Conservation (phyloP, 495 filamentous ascomycete species). For the Pseudotulostoma volvatum region DNA sequence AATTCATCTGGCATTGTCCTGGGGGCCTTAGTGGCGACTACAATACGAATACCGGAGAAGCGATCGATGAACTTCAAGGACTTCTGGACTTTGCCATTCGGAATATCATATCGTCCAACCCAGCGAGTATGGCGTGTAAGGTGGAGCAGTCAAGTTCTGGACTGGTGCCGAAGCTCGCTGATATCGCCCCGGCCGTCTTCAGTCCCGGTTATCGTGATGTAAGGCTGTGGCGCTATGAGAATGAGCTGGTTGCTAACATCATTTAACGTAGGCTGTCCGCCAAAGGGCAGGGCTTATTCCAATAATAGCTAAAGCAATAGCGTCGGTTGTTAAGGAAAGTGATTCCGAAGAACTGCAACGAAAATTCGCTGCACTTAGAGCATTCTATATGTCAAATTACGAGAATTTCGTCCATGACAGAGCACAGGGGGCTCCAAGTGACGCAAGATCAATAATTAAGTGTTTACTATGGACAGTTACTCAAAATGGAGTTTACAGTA, state of each 20-base stretch:
- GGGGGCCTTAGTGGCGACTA: no score
- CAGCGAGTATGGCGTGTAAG: constrained; percentile 1
- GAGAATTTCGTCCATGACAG: background rate
- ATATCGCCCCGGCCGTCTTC: constrained; percentile 21
- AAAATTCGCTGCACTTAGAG: background rate
- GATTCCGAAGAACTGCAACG: background rate
- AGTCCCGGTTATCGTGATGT: constrained; percentile 22
- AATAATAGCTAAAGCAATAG: constrained; percentile 19
- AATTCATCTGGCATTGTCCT: background rate
- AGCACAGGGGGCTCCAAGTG: no score
- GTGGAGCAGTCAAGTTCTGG: constrained; percentile 3
- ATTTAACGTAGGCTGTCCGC: constrained; percentile 19
- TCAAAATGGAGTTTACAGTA: background rate
- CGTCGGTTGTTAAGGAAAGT: constrained; percentile 14
- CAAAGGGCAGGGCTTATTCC: constrained; percentile 21
- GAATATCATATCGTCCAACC: constrained; percentile 9
- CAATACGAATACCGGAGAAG: background rate
- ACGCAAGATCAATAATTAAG: background rate
- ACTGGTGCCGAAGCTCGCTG: constrained; percentile 9
- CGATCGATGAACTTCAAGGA: constrained; percentile 1
- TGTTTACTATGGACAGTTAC: background rate
- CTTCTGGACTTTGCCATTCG: constrained; percentile 17
- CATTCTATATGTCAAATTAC: constrained; percentile 1
- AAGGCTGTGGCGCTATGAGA: background rate
- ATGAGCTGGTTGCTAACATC: constrained; percentile 1